phyloP scores from a whole-genome alignment of 1,284 basidiomycete species.

The Heterobasidion irregulare region DNA sequence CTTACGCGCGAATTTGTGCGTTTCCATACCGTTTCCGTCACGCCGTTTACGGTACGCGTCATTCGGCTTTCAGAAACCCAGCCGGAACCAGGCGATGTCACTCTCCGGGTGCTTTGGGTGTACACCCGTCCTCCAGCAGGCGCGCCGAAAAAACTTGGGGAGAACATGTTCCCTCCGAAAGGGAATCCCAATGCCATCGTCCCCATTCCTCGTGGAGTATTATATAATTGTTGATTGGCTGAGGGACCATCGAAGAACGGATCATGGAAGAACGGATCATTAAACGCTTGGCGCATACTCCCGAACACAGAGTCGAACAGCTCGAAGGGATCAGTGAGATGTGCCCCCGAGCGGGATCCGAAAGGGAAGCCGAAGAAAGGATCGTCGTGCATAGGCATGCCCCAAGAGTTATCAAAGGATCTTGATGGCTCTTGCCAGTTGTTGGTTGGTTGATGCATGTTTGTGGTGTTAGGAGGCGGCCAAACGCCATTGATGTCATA shows the following conservation, averaged over 20 bases:
- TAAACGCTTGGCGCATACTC: slow-evolving; percentile 25
- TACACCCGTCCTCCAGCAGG: slow-evolving; percentile 10
- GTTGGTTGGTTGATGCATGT: not conserved
- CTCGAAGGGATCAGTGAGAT: slow-evolving; percentile 65
- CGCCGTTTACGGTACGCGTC: slow-evolving; percentile 53
- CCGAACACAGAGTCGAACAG: slow-evolving; percentile 65
- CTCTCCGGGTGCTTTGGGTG: slow-evolving; percentile 14
- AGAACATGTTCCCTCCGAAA: slow-evolving; percentile 9
- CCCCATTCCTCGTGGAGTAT: slow-evolving; percentile 5
- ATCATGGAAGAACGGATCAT: slow-evolving; percentile 8
- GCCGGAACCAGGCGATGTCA: slow-evolving; percentile 15
- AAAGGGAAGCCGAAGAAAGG: slow-evolving; percentile 18
- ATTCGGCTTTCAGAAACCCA: slow-evolving; percentile 49
- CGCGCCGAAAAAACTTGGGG: slow-evolving; percentile 8
- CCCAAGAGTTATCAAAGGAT: slow-evolving; percentile 14
- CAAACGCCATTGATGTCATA: slow-evolving; percentile 67
- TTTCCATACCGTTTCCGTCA: slow-evolving; percentile 50
- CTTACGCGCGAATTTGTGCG: slow-evolving; percentile 48
- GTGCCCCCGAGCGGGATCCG: not conserved
- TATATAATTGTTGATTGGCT: slow-evolving; percentile 12
- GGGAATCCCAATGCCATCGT: slow-evolving; percentile 6
- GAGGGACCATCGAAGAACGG: not conserved
- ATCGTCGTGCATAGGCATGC: slow-evolving; percentile 13
- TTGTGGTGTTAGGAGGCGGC: slow-evolving; percentile 44
- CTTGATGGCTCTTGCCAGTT: not conserved